Percentiles rank a stretch among this genome's conserved stretches.
Evolutionary conservation across 139 green algal genomes (phyloP).

Genomic region (Yamagishiella unicocca): DNA sequence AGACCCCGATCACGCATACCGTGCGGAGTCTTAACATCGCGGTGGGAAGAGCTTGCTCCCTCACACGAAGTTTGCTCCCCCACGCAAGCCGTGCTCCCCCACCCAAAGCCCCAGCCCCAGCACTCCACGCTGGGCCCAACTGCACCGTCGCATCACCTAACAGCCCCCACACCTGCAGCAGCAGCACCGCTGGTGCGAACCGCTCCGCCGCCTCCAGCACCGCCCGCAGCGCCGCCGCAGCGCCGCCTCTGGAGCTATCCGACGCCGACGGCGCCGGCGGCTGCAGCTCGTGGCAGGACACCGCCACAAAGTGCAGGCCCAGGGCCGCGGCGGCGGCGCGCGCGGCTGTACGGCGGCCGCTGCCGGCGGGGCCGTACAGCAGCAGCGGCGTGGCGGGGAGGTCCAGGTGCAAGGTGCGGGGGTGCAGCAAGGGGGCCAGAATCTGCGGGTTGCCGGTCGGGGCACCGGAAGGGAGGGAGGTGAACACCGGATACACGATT

Average conservation of each 20-base stretch:
- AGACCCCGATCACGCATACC: too few species aligned
- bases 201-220: constrained; percentile 62
- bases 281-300: constrained; percentile 73
- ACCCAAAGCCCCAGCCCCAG: too few species aligned
- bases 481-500: neutral
- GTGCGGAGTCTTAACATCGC: too few species aligned
- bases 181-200: constrained; percentile 75
- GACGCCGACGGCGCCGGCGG: neutral
- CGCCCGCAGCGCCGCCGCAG: constrained; percentile 63
- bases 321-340: constrained; percentile 76
- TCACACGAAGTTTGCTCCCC: too few species aligned
- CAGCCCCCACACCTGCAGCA: constrained; percentile 61
- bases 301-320: constrained; percentile 74
- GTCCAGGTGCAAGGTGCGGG: constrained; percentile 41
- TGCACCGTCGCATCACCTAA: too few species aligned
- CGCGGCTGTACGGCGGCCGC: constrained; percentile 68
- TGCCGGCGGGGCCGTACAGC: constrained; percentile 75
- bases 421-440: constrained; percentile 74
- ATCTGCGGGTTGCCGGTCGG: neutral
- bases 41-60: too few species aligned
- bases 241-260: constrained; percentile 31
- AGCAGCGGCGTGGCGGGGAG: constrained; percentile 74
- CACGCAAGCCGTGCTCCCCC: too few species aligned
- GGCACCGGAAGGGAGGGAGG: neutral
- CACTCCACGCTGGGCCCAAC: too few species aligned